phyloP scores from a whole-genome alignment of 345 rosid genomes.

The Melaleuca alternifolia region DNA sequence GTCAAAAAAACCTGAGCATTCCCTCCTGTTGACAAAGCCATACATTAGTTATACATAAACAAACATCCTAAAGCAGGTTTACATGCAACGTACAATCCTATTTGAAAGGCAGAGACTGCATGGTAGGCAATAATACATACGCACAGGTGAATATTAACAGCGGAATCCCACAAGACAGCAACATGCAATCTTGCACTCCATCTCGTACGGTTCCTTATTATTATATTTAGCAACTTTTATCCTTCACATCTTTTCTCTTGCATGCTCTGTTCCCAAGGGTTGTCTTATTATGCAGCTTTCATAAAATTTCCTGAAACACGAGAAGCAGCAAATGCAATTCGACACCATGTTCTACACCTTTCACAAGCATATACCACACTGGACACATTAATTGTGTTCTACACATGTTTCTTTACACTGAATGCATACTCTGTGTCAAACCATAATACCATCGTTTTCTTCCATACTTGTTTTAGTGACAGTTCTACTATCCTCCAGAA shows the following conservation, averaged over 20 bases:
- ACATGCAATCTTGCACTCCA: background rate
- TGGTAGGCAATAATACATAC: background rate
- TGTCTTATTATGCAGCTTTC: background rate
- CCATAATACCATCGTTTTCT: background rate
- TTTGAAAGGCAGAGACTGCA: background rate
- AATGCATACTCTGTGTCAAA: background rate
- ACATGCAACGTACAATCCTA: background rate
- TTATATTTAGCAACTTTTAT: background rate
- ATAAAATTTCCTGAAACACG: background rate
- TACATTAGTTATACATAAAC: background rate
- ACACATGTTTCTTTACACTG: background rate
- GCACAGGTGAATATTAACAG: background rate
- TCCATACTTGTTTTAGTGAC: background rate
- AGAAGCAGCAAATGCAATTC: background rate
- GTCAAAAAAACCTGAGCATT: constrained; percentile 76
- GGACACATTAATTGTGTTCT: background rate
- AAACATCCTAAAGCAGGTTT: background rate
- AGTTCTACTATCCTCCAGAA: background rate
- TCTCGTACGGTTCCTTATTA: background rate
- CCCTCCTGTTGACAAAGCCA: constrained; percentile 32
- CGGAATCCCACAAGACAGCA: background rate
- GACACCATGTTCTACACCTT: background rate
- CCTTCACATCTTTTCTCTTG: background rate
- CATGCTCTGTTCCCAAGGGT: background rate
- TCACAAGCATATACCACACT: background rate